These are phyloP conservation scores for Stramenopiles sp. DNA, from an alignment of 352 stramenopile genomes.

Conservation along the genomic window DNA sequence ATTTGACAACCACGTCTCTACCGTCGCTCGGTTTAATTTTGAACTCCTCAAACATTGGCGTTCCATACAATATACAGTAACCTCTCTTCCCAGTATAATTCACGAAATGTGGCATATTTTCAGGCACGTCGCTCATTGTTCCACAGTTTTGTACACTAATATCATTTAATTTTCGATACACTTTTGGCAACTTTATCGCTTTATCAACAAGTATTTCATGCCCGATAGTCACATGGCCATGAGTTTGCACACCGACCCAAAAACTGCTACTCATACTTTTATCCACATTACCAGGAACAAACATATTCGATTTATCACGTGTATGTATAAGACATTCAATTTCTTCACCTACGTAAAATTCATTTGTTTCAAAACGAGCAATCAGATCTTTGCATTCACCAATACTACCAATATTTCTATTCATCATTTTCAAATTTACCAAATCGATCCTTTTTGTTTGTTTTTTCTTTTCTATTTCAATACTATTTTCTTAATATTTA, in stretches of 20 bases:
- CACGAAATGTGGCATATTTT: neutral
- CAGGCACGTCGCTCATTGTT: neutral
- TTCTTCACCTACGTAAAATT: too few species aligned
- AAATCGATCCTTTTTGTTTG: too few species aligned
- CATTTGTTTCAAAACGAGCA: too few species aligned
- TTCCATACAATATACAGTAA: neutral
- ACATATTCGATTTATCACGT: too few species aligned
- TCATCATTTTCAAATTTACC: too few species aligned
- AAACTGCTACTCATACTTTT: too few species aligned
- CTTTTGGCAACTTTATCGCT: neutral
- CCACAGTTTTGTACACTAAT: neutral
- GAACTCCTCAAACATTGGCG: neutral
- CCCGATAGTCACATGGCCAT: neutral
- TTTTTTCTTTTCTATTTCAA: too few species aligned
- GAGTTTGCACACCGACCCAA: neutral
- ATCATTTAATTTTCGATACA: neutral
- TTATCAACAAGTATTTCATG: neutral
- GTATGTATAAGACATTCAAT: too few species aligned
- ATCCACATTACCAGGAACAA: too few species aligned
- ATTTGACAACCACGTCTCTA: neutral
- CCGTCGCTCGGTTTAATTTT: neutral
- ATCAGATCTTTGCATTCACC: too few species aligned
- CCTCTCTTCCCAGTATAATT: neutral
- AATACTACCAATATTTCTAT: too few species aligned
- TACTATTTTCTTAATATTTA: too few species aligned